These are phyloP conservation scores for Symbiotaphrina buchneri DNA, from an alignment of 495 filamentous ascomycete genomes.

Conservation along the genomic window DNA sequence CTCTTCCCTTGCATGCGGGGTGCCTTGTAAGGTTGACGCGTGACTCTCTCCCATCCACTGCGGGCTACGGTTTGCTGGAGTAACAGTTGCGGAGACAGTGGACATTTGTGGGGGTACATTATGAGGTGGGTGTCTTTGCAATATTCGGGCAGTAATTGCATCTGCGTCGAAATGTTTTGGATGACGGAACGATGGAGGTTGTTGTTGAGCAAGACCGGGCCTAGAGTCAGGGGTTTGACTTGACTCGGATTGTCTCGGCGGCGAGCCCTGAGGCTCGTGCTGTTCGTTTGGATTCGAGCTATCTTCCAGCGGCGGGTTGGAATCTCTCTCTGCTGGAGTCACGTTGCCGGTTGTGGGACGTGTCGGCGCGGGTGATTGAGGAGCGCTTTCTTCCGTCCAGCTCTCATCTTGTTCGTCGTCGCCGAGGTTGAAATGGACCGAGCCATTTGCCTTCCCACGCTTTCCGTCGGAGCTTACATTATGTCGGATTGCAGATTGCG, in stretches of 20 bases:
- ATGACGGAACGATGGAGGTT: neutral
- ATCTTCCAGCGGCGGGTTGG: neutral
- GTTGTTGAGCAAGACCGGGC: neutral
- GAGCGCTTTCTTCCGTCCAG: conserved; percentile 5
- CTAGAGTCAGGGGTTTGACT: neutral
- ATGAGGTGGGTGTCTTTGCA: conserved; percentile 30
- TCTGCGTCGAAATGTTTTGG: too few species aligned
- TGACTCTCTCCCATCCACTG: conserved; percentile 12
- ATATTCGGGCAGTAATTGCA: conserved; percentile 29
- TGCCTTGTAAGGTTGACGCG: conserved; percentile 16
- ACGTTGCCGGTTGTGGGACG: neutral
- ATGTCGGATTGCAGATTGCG: neutral
- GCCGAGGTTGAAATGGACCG: conserved; percentile 5
- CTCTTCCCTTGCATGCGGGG: conserved; percentile 10
- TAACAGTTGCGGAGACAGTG: conserved; percentile 25
- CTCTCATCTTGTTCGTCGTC: conserved; percentile 5
- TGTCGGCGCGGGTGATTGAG: conserved; percentile 4
- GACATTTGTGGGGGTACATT: conserved; percentile 37
- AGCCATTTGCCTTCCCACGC: conserved; percentile 2
- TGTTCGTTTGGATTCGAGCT: neutral
- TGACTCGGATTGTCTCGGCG: neutral
- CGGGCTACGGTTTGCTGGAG: conserved; percentile 18
- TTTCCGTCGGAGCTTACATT: conserved; percentile 2
- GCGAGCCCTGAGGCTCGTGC: neutral
- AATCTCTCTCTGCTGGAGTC: too few species aligned